phyloP scores from a whole-genome alignment of 306 rosid genomes.

The Rosa chinensis region DNA sequence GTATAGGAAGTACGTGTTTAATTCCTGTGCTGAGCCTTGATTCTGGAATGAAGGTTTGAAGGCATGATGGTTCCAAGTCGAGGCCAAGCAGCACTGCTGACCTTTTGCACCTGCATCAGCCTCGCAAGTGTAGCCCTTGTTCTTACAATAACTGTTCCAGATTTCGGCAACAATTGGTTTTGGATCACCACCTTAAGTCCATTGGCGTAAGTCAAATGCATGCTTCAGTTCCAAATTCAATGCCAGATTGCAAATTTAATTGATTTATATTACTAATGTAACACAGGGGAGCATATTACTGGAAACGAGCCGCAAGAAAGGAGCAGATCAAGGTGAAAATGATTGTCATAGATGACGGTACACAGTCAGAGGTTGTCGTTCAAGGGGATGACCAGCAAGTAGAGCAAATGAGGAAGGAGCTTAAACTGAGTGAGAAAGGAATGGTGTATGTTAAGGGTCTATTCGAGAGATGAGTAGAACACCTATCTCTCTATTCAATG shows the following conservation, averaged over 20 bases:
- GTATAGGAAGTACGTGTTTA: too few relatives aligned
- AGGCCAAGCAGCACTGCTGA: slow-evolving; percentile 78
- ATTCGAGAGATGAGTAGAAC: slow-evolving; percentile 41
- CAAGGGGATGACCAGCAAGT: slow-evolving; percentile 93
- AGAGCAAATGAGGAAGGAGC: slow-evolving; percentile 78
- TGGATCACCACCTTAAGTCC: slow-evolving; percentile 78
- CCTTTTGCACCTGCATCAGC: slow-evolving; percentile 91
- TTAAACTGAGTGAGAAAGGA: slow-evolving; percentile 70
- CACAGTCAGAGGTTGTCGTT: slow-evolving; percentile 56
- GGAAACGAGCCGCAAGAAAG: slow-evolving; percentile 77
- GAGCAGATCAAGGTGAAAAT: slow-evolving; percentile 82
- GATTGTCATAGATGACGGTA: slow-evolving; percentile 53
- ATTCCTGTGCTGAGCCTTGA: neutral
- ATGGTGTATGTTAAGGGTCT: slow-evolving; percentile 82
- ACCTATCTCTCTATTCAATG: neutral
- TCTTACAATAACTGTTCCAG: slow-evolving; percentile 82
- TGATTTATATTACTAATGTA: slow-evolving; percentile 4
- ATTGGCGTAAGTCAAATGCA: slow-evolving; percentile 63
- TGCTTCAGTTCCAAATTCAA: neutral
- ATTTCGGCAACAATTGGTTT: slow-evolving; percentile 89
- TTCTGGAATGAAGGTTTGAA: slow-evolving; percentile 67
- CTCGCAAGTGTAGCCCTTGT: slow-evolving; percentile 89
- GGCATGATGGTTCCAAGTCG: slow-evolving; percentile 86
- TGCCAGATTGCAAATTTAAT: neutral
- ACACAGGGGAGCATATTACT: slow-evolving; percentile 75